Evolutionary conservation across 1,284 basidiomycete genomes (phyloP), one percentile per base, ranked within the genome.

Genomic region (Fomitopsis palustris): DNA sequence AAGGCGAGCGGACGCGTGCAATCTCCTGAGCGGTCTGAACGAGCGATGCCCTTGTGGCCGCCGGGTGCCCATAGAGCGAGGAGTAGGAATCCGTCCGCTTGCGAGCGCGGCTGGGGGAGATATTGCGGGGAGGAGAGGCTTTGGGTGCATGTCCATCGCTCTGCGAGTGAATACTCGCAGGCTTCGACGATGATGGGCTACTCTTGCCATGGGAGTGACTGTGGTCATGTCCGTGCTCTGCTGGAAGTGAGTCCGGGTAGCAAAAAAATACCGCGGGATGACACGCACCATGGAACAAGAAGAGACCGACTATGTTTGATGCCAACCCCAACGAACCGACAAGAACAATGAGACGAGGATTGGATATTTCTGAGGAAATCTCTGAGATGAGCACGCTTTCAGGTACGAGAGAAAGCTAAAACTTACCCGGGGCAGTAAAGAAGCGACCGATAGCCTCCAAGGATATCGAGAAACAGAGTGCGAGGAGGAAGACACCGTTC

Each of bases 401-500:
- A 8, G 9, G 21, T 52, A n/a, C 29, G 41, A 16, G 41, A 17
- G 27, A 29, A 2, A 47, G 16, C 3, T 41, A 54, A 29, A 43
- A 70, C 81, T 53, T 62, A 92, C 93, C 92, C 64, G 92, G 90
- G 2, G 85, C 86, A 63, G 82, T 85, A 75, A 98, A 90, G 76
- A 98, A 93, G 37, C 97, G 85, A 64, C 93, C 87, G 51, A 99
- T 77, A 6, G 97, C 96, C 74, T 99, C 96, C 70, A 99, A 79
- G 55, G 86, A 90, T 69, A 99, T 98, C 17, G 95, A 94, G 75
- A 98, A 95, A 78, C 96, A 99, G 1, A 99, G 85, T 0, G 97
- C 96, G 53, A 95, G 78, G 3, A 99, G 84, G 78, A 98, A 98
- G 57, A 98, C 96, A 54, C 97, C 96, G 69, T 99, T 99, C 69